Evolutionary conservation across 2,329 filamentous ascomycete species (phyloP).

Genomic region (Monilinia polystroma): DNA sequence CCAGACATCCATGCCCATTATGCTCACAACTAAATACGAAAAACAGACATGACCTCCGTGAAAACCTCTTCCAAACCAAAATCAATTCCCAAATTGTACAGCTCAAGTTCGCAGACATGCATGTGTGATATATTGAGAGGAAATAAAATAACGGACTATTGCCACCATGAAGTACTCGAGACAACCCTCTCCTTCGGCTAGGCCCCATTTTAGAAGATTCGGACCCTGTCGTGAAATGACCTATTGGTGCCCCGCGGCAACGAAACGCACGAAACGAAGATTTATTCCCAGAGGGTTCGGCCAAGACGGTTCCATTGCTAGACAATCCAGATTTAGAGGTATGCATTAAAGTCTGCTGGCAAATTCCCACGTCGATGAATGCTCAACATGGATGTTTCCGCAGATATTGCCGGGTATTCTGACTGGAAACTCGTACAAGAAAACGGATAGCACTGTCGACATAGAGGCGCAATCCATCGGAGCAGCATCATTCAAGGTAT

Average conservation of each 20-base stretch:
- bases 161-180: not conserved
- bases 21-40: constrained; percentile 1
- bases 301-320: not conserved
- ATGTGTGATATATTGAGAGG: not conserved
- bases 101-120: not conserved
- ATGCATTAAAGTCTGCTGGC: not conserved
- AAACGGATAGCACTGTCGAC: not conserved
- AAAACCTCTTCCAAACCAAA: constrained; percentile 1
- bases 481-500: not conserved
- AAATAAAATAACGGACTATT: constrained; percentile 11
- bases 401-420: not conserved
- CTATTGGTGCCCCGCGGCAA: not conserved
- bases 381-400: not conserved
- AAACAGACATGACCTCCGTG: constrained; percentile 10
- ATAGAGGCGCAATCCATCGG: not conserved
- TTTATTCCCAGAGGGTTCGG: not conserved
- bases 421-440: not conserved
- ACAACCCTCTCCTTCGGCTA: not conserved
- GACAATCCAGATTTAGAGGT: not conserved
- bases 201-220: not conserved
- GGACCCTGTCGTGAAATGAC: not conserved
- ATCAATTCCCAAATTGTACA: constrained; percentile 10
- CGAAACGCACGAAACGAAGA: not conserved
- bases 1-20: constrained; percentile 7
- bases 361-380: not conserved